Evolutionary conservation across 1,284 basidiomycete species (phyloP), one percentile per base, ranked within the genome.

Genomic region (Fomes fomentarius): DNA sequence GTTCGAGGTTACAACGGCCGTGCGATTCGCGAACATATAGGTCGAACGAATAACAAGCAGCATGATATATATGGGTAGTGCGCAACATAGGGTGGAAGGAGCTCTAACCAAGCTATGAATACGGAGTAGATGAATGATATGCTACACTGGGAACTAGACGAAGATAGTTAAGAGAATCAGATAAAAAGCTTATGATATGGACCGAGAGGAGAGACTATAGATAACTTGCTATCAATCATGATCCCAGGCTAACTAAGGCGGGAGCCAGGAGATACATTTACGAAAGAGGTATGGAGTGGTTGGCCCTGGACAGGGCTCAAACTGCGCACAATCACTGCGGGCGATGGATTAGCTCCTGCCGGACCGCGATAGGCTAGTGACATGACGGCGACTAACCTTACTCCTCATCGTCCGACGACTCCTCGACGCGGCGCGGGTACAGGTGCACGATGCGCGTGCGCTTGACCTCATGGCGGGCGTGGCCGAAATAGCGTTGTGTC

Each of bases 401-500:
- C 74, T 74, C 51, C 77, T 79, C 51, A 80, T 69, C 17, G 73
- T 59, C 47, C 30, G 56, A 47, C 47, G 44, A 31, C 48, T 62
- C 56, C 40, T 60, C 49, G 14, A 57, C 56, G 26, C 56, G 60
- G 54, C 61, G 62, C 10, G 66, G 66, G 47, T 57, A 62, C 39
- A 71, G 56, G 48, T 63, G 54, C 14, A 71, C 69, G n/a, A 68
- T 48, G 33, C 62, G 59, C 4, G 67, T 69, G 43, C 66, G 63
- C 58, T 62, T 64, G 43, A 71, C 55, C 52, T 67, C 62, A 24
- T 63, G 50, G 41, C 63, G 60, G 8, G 68, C 63, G 25, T 61
- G 58, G 2, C 69, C 69, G 53, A 74, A 73, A 62, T 75, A 76
- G 38, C 74, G 67, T 47, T 64, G 67, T 5, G 71, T 73, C 47